Conservation (phyloP, 2,329 filamentous ascomycete species). For the Aspergillus glaucus region DNA sequence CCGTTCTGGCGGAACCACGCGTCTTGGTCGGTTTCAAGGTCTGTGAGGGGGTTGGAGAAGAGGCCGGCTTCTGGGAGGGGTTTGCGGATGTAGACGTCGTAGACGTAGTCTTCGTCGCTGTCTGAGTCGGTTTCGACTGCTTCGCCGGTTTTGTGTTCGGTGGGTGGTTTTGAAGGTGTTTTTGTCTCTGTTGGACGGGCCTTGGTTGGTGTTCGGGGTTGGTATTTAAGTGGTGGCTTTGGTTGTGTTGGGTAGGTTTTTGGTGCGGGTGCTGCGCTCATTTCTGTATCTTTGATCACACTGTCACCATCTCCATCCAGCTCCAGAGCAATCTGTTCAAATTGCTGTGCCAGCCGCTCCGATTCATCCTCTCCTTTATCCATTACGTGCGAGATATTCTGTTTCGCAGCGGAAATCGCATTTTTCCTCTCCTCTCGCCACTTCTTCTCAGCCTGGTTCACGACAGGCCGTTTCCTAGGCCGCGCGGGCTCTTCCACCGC, state of each 20-base stretch:
- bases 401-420: conserved; percentile 30
- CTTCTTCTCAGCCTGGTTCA: conserved; percentile 34
- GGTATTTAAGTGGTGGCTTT: conserved; percentile 30
- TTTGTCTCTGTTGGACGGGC: conserved; percentile 10
- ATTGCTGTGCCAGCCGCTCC: conserved; percentile 35
- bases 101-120: conserved; percentile 52
- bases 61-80: conserved; percentile 29
- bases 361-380: conserved; percentile 38
- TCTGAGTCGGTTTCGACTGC: conserved; percentile 28
- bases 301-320: conserved; percentile 25
- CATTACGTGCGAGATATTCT: conserved; percentile 26
- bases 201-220: conserved; percentile 29
- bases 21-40: conserved; percentile 20
- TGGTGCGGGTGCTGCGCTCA: conserved; percentile 14
- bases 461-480: conserved; percentile 34
- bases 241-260: conserved; percentile 7
- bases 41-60: conserved; percentile 30
- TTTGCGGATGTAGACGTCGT: conserved; percentile 55
- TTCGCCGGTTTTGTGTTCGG: conserved; percentile 7
- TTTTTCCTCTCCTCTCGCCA: conserved; percentile 32
- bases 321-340: conserved; percentile 39
- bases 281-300: conserved; percentile 4
- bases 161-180: conserved; percentile 10
- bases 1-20: conserved; percentile 20
- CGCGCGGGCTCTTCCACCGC: conserved; percentile 6